These are phyloP conservation scores for Citrus mangshanensis DNA, from an alignment of 345 rosid genomes.

Conservation along the genomic window DNA sequence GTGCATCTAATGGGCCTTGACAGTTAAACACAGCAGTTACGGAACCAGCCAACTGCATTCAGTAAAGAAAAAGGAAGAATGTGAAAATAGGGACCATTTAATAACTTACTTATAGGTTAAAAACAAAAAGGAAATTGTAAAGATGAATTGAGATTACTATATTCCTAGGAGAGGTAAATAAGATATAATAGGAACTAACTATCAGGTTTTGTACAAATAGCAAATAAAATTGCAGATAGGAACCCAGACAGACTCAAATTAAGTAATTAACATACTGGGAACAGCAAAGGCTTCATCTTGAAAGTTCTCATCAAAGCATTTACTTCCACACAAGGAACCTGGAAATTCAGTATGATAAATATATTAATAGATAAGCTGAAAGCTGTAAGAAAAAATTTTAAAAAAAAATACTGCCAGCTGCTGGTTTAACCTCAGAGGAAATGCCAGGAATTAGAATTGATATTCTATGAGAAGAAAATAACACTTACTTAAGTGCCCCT, in stretches of 20 bases:
- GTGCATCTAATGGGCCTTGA: slow-evolving; percentile 98
- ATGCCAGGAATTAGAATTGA: slow-evolving; percentile 12
- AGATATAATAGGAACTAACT: neutral
- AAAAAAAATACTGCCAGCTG: slow-evolving; percentile 1
- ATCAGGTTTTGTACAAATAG: neutral
- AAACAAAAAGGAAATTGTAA: neutral
- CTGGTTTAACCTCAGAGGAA: slow-evolving; percentile 14
- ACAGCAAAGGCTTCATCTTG: slow-evolving; percentile 82
- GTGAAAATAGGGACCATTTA: neutral
- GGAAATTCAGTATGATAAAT: slow-evolving; percentile 22
- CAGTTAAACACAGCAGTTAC: slow-evolving; percentile 96
- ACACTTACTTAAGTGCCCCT: neutral
- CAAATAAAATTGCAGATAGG: neutral
- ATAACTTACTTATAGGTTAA: neutral
- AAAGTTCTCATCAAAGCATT: slow-evolving; percentile 92
- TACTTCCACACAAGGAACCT: slow-evolving; percentile 91
- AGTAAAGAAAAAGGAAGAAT: slow-evolving; percentile 21
- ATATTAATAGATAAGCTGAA: slow-evolving; percentile 8
- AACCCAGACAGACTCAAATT: too few species aligned
- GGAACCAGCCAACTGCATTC: slow-evolving; percentile 90
- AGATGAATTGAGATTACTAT: slow-evolving; percentile 1
- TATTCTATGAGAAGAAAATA: neutral
- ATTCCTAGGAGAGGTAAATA: neutral
- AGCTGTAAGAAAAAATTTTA: neutral
- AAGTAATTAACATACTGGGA: slow-evolving; percentile 54